Conservation (phyloP, 345 rosid species). For the Salix arbutifolia region DNA sequence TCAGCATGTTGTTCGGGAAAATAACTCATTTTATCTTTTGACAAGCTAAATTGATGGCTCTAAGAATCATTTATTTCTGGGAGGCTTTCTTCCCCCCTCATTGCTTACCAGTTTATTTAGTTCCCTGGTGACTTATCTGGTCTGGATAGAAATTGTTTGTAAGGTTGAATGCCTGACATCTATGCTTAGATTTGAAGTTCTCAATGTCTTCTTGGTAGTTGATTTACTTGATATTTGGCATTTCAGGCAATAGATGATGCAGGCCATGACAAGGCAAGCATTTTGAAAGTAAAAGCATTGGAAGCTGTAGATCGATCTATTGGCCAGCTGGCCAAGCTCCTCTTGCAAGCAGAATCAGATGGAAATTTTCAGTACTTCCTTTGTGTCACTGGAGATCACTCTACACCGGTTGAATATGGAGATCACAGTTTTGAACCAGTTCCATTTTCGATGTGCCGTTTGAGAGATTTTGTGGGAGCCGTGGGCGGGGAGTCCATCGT, state of each 20-base stretch:
- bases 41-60: not conserved
- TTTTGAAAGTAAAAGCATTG: constrained; percentile 76
- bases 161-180: constrained; percentile 6
- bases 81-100: not conserved
- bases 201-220: not conserved
- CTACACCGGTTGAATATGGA: constrained; percentile 93
- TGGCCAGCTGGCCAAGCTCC: constrained; percentile 76
- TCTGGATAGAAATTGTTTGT: not conserved
- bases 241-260: constrained; percentile 95
- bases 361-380: constrained; percentile 58
- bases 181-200: not conserved
- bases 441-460: constrained; percentile 67
- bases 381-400: constrained; percentile 91
- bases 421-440: constrained; percentile 97
- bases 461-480: constrained; percentile 66
- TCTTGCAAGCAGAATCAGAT: constrained; percentile 69
- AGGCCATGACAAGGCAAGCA: constrained; percentile 86
- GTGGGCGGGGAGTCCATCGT: constrained; percentile 65
- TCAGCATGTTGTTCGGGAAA: not conserved
- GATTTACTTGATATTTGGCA: constrained; percentile 4
- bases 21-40: not conserved
- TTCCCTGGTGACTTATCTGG: not conserved
- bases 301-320: constrained; percentile 84
- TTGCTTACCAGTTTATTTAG: not conserved
- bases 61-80: not conserved